Conservation (phyloP, 1,284 basidiomycete genomes). For the Trichosporon sp. region DNA sequence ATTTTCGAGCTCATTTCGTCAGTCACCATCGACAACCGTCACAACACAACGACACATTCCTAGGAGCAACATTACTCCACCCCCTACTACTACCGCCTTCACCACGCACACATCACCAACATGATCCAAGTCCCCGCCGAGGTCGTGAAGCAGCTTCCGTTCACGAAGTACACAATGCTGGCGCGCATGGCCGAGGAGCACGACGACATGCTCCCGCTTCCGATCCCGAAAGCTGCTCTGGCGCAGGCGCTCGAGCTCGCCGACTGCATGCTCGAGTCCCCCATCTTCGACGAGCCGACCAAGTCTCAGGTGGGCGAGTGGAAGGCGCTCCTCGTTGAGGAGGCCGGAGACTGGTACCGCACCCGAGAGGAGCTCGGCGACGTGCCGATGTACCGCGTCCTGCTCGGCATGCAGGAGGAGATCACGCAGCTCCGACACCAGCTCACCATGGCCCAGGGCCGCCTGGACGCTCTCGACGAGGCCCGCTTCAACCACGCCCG, state of each 20-base stretch:
- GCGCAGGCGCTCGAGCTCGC: slow-evolving; percentile 17
- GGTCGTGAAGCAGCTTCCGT: slow-evolving; percentile 19
- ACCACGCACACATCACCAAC: background rate
- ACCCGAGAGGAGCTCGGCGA: slow-evolving; percentile 6
- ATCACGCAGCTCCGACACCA: slow-evolving; percentile 14
- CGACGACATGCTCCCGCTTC: slow-evolving; percentile 14
- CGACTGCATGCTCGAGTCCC: slow-evolving; percentile 11
- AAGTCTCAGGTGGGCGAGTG: slow-evolving; percentile 11
- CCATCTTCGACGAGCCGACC: slow-evolving; percentile 13
- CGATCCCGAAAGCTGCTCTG: slow-evolving; percentile 5
- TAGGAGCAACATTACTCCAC: background rate
- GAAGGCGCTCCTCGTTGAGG: slow-evolving; percentile 12
- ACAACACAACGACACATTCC: background rate
- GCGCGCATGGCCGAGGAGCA: slow-evolving; percentile 9
- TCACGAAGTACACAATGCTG: slow-evolving; percentile 15
- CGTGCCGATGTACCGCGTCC: slow-evolving; percentile 17
- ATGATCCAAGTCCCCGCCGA: slow-evolving; percentile 16
- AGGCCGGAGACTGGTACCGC: slow-evolving; percentile 18
- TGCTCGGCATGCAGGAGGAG: slow-evolving; percentile 21
- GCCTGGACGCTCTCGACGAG: slow-evolving; percentile 17
- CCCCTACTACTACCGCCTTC: background rate
- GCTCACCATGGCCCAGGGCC: slow-evolving; percentile 7
- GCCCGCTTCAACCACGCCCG: slow-evolving; percentile 20
- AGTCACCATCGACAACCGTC: background rate
- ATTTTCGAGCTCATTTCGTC: background rate